These are phyloP conservation scores for Tuber umbilicatum DNA, from an alignment of 495 filamentous ascomycete species.

Conservation along the genomic window DNA sequence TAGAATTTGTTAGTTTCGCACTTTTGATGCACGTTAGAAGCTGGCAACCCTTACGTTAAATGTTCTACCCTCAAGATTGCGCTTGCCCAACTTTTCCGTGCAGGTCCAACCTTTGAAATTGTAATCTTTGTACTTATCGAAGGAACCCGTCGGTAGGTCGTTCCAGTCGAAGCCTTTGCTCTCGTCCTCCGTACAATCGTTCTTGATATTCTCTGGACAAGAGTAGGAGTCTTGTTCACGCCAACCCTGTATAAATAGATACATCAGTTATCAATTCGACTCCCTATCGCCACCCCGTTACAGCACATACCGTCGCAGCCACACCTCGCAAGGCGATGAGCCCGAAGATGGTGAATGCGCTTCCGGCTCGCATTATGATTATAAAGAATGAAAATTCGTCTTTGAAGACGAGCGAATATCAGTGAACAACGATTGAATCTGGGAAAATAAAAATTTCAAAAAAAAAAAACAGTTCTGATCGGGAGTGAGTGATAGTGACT, in stretches of 20 bases:
- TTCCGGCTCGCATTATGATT: constrained; percentile 36
- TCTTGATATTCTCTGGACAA: constrained; percentile 67
- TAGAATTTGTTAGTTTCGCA: constrained; percentile 12
- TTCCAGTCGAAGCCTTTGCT: constrained; percentile 63
- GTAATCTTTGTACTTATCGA: constrained; percentile 63
- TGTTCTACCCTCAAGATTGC: constrained; percentile 47
- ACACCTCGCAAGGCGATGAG: constrained; percentile 26
- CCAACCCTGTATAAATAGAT: constrained; percentile 46
- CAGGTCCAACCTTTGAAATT: constrained; percentile 66
- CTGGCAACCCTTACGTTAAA: constrained; percentile 37
- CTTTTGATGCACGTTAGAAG: neutral
- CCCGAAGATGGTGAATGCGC: constrained; percentile 29
- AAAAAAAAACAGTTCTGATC: constrained; percentile 22
- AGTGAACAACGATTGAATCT: constrained; percentile 36
- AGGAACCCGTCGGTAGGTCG: constrained; percentile 56
- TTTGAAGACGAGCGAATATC: constrained; percentile 24
- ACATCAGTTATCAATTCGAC: neutral
- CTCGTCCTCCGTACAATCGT: constrained; percentile 65
- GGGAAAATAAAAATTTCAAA: constrained; percentile 17
- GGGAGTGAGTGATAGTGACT: constrained; percentile 25
- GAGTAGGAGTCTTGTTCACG: constrained; percentile 54
- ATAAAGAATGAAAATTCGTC: constrained; percentile 16
- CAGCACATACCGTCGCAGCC: constrained; percentile 22
- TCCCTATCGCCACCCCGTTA: neutral
- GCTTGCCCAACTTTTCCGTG: constrained; percentile 51